These are phyloP conservation scores for Bolboschoenoplectus hybrid DNA, from an alignment of 202 grass and related monocot genomes.

Conservation along the genomic window DNA sequence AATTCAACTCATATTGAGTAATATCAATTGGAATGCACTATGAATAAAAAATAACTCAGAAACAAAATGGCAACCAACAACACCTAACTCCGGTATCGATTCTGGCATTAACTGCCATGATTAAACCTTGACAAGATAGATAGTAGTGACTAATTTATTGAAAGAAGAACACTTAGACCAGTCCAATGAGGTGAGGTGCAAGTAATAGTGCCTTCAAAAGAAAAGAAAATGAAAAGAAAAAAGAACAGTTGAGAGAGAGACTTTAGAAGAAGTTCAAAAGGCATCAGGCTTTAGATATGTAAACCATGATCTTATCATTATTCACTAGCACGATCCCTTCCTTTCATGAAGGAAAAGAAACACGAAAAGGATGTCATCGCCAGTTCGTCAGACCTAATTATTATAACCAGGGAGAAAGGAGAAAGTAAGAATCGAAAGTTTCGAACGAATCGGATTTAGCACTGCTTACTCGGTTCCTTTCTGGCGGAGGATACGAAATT, in stretches of 20 bases:
- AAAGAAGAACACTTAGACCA: not conserved
- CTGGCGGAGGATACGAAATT: slow-evolving; percentile 88
- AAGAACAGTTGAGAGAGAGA: not conserved
- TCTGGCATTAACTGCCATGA: not conserved
- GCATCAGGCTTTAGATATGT: not conserved
- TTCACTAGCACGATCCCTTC: not conserved
- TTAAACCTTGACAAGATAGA: not conserved
- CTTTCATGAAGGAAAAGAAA: not conserved
- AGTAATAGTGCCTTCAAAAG: not conserved
- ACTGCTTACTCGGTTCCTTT: slow-evolving; percentile 92
- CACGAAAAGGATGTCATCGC: not conserved
- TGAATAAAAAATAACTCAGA: not conserved
- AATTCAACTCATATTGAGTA: not conserved
- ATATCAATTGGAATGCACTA: not conserved
- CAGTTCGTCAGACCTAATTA: not conserved
- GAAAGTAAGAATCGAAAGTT: not conserved
- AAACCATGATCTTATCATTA: not conserved
- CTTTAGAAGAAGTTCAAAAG: not conserved
- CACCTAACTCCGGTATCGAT: not conserved
- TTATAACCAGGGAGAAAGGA: not conserved
- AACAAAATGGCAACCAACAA: not conserved
- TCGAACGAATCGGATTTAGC: not conserved
- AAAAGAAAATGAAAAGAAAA: not conserved
- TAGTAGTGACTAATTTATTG: not conserved
- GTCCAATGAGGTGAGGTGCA: not conserved